These are phyloP conservation scores for Cystoisospora suis DNA, from an alignment of 169 alveolate species.

Conservation along the genomic window DNA sequence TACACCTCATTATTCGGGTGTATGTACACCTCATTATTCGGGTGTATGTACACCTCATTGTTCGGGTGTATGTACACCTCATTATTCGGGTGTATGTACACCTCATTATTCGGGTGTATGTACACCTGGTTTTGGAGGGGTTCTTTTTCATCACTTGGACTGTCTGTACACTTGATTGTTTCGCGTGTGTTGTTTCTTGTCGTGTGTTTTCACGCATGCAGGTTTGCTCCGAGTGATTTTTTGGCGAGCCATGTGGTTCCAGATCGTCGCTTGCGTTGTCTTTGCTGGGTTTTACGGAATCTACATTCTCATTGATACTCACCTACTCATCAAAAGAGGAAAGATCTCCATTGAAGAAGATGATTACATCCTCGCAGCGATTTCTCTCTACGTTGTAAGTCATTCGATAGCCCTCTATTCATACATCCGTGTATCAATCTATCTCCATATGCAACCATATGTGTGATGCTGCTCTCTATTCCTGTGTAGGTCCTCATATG, in stretches of 20 bases:
- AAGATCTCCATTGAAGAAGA: neutral
- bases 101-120: too few species aligned
- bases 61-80: neutral
- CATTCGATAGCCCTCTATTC: too few species aligned
- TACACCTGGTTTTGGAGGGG: neutral
- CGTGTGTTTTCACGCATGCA: neutral
- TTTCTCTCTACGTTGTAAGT: slow-evolving; percentile 17
- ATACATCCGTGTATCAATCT: too few species aligned
- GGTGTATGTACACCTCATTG: neutral
- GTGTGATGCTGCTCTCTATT: too few species aligned
- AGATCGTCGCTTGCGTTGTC: slow-evolving; percentile 6
- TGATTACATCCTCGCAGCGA: slow-evolving; percentile 12
- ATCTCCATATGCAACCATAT: too few species aligned
- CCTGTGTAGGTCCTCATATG: too few species aligned
- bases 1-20: neutral
- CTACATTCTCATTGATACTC: slow-evolving; percentile 26
- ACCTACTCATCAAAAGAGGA: slow-evolving; percentile 26
- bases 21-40: neutral
- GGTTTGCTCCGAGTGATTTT: slow-evolving; percentile 19
- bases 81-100: too few species aligned
- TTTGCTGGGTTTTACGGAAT: slow-evolving; percentile 14
- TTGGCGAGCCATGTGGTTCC: slow-evolving; percentile 25
- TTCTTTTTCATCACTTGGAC: neutral
- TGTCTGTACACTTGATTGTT: neutral
- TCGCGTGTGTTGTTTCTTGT: neutral